Percentiles rank a stretch among this genome's conserved stretches.
Conservation (phyloP, 345 rosid species). For the Aurinia saxatilis region DNA sequence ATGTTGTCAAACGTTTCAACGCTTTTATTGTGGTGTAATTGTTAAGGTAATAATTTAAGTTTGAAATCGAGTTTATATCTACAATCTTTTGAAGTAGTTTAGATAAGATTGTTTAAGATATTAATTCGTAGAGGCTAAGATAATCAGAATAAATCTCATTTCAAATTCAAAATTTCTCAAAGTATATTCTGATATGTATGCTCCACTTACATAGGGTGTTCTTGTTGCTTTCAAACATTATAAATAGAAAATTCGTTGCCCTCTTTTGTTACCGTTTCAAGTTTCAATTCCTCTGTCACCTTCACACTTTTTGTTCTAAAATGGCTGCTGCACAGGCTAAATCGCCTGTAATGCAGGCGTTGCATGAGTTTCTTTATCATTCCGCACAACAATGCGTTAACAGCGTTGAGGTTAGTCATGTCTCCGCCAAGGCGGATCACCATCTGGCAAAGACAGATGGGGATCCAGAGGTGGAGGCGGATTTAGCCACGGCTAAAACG, state of each 20-base stretch:
- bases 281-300: neutral
- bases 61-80: no score
- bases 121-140: neutral
- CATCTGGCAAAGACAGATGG: neutral
- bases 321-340: slow-evolving; percentile 24
- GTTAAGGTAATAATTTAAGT: no score
- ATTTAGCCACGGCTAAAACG: slow-evolving; percentile 52
- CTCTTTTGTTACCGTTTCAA: no score
- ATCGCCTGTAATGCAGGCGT: slow-evolving; percentile 70
- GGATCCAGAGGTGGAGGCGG: neutral
- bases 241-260: no score
- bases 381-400: slow-evolving; percentile 55
- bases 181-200: neutral
- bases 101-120: no score
- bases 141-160: no score
- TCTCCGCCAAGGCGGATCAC: slow-evolving; percentile 71
- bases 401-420: slow-evolving; percentile 67
- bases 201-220: neutral
- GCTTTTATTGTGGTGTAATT: no score
- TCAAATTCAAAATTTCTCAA: neutral
- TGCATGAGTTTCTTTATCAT: slow-evolving; percentile 69
- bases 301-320: neutral
- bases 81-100: no score
- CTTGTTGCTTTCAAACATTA: no score
- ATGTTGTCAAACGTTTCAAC: no score